Base-by-base conservation (phyloP, 2,329 filamentous ascomycete species). In the Fusarium duplospermum region DNA sequence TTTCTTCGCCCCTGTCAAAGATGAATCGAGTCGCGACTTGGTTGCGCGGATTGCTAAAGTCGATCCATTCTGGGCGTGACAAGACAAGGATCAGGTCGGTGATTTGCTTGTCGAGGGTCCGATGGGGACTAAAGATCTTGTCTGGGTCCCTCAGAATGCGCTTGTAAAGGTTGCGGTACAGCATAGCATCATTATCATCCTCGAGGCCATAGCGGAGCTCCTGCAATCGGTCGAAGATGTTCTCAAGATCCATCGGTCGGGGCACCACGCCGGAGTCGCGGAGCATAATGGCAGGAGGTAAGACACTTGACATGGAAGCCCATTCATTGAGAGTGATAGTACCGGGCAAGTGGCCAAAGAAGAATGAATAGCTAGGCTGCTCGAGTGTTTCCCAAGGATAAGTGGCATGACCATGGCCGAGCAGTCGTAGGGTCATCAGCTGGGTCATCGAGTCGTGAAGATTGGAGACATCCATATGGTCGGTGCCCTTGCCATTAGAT, bases 21-120 rank as follows among this genome's bases (percentile, higher is more conserved):
- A 94, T 92, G 81, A 92, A 94, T 63, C 91, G 90, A 4, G 93
- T 93, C 27, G 92, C 89, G 24, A 94, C 91, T 77, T 95, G 93
- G 76, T 94, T 93, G 77, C 89, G 89, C 5, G 89, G 88, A 38
- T 87, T 85, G 31, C 91, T 92, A 76, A 94, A 93, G 81, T 95
- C 92, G 73, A 93, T 91, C 93, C 93, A 94, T 66, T 90, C 87
- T 0, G 89, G 86, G n/a, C 91, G 87, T 1, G 91, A 92, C 13
- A 95, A 83, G 1, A 92, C 91, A 74, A 90, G 87, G 65, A 94
- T 90, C 24, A 95, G 86, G 79, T 94, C 92, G 33, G 87, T 89
- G 69, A 95, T 94, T 80, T 95, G 93, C 79, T 87, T 89, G 71
- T 93, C 92, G 71, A 94, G 87, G 3, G 89, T 86, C 71, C 87